Percentiles rank a stretch among this genome's conserved stretches.
phyloP scores from a whole-genome alignment of 2,329 filamentous ascomycete genomes.

The Cladophialophora exuberans region DNA sequence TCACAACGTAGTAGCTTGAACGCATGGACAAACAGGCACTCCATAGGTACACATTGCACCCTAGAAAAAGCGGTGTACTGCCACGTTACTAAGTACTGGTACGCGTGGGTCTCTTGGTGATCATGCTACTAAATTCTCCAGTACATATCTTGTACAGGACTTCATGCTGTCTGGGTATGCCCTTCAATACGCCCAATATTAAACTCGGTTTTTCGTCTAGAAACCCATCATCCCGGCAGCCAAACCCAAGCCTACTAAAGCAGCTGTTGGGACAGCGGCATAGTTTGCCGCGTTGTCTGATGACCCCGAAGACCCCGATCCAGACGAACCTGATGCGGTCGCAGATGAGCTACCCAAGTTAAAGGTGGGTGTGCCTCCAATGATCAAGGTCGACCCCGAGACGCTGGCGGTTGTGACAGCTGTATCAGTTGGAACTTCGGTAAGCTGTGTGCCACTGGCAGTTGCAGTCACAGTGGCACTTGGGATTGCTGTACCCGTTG shows the following conservation, averaged over 20 bases:
- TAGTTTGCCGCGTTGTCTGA: slow-evolving; percentile 7
- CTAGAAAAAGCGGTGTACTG: slow-evolving; percentile 20
- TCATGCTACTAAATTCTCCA: background rate
- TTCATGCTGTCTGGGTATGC: background rate
- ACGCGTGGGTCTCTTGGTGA: background rate
- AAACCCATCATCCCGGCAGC: slow-evolving; percentile 21
- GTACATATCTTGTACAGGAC: background rate
- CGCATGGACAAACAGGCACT: too few species aligned
- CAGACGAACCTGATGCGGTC: slow-evolving; percentile 2
- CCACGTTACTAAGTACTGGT: background rate
- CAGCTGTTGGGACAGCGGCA: slow-evolving; percentile 19
- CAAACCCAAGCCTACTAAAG: slow-evolving; percentile 22
- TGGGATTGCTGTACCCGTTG: slow-evolving; percentile 21
- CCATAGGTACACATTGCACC: too few species aligned
- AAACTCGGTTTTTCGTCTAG: background rate
- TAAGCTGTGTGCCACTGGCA: slow-evolving; percentile 20
- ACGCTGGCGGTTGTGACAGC: slow-evolving; percentile 11
- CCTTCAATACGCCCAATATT: background rate
- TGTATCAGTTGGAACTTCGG: slow-evolving; percentile 2
- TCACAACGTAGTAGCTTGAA: too few species aligned
- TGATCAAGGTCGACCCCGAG: slow-evolving; percentile 15
- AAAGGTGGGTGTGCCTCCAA: slow-evolving; percentile 27
- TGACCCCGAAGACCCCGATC: slow-evolving; percentile 8
- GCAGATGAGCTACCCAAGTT: slow-evolving; percentile 16
- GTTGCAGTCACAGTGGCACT: slow-evolving; percentile 23